A percentile compares a stretch with the other conserved stretches of the same genome.
These are phyloP conservation scores for Entomortierella chlamydospora DNA, from an alignment of 192 early-diverging fungal genomes.

Conservation along the genomic window DNA sequence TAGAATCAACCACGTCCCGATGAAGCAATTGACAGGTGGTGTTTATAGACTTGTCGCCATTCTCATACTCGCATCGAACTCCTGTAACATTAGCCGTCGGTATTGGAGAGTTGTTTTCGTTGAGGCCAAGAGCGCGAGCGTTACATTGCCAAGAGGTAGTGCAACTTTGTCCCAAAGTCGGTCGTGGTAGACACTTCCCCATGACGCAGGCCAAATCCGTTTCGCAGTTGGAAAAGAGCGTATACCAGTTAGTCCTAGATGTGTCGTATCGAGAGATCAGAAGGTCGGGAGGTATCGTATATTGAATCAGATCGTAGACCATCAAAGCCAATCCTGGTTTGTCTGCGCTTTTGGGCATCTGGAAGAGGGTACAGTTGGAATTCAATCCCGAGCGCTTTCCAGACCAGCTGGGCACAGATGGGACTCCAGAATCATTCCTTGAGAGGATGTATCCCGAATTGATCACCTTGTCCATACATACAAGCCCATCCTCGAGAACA, in stretches of 20 bases:
- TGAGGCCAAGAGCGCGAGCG: slow-evolving; percentile 32
- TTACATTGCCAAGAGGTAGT: slow-evolving; percentile 49
- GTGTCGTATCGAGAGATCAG: slow-evolving; percentile 31
- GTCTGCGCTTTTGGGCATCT: slow-evolving; percentile 21
- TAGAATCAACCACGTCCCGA: slow-evolving; percentile 20
- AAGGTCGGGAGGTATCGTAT: slow-evolving; percentile 30
- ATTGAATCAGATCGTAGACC: slow-evolving; percentile 41
- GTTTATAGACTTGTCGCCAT: slow-evolving; percentile 22
- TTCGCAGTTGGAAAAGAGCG: slow-evolving; percentile 40
- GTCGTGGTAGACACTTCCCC: slow-evolving; percentile 24
- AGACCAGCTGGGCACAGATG: slow-evolving; percentile 39
- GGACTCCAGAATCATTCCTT: slow-evolving; percentile 26
- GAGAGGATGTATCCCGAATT: slow-evolving; percentile 49
- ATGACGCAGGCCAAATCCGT: slow-evolving; percentile 16
- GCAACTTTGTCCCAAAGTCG: slow-evolving; percentile 24
- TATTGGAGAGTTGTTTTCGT: slow-evolving; percentile 43
- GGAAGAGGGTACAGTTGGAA: slow-evolving; percentile 31
- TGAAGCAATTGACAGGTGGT: slow-evolving; percentile 37
- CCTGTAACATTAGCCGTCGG: slow-evolving; percentile 24
- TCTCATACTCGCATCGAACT: slow-evolving; percentile 41
- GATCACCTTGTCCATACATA: slow-evolving; percentile 23
- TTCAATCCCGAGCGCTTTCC: slow-evolving; percentile 19
- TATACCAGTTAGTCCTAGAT: slow-evolving; percentile 34
- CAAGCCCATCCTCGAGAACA: slow-evolving; percentile 40
- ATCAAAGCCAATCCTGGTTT: slow-evolving; percentile 31